Percentiles rank a stretch among this genome's conserved stretches.
These are phyloP conservation scores for Rhizopogon vesiculosus DNA, from an alignment of 768 basidiomycete genomes.

Conservation along the genomic window DNA sequence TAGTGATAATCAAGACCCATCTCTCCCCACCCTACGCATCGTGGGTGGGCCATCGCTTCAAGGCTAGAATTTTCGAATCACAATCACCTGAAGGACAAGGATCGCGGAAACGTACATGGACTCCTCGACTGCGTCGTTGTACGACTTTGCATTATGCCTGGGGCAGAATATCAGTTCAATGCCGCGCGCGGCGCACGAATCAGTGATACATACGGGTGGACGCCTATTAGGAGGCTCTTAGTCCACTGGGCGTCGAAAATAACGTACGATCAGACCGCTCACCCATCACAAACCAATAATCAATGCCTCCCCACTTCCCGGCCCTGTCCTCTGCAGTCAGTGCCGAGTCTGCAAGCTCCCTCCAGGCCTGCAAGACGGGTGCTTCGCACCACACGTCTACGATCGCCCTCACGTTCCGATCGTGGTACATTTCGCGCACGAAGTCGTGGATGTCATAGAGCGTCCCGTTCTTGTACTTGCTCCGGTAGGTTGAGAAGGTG, in stretches of 20 bases:
- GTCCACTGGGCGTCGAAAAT: background rate
- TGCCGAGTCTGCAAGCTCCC: constrained; percentile 70
- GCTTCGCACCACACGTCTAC: constrained; percentile 92
- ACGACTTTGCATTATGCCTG: constrained; percentile 70
- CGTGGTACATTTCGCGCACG: constrained; percentile 54
- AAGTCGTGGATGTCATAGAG: constrained; percentile 64
- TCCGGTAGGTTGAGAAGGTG: constrained; percentile 60
- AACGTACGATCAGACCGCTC: constrained; percentile 11
- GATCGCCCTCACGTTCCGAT: constrained; percentile 55
- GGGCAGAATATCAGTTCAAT: background rate
- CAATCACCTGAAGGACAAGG: background rate
- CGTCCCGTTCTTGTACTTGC: constrained; percentile 55
- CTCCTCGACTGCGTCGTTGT: constrained; percentile 62
- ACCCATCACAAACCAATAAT: constrained; percentile 87
- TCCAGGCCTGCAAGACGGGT: constrained; percentile 58
- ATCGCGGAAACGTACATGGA: constrained; percentile 48
- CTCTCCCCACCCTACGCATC: constrained; percentile 86
- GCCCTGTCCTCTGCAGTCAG: constrained; percentile 41
- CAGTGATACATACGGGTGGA: constrained; percentile 56
- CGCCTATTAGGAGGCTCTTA: constrained; percentile 38
- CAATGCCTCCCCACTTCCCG: constrained; percentile 58
- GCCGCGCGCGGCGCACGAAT: background rate
- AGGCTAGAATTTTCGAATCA: constrained; percentile 34
- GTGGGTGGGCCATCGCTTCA: constrained; percentile 73
- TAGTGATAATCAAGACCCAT: constrained; percentile 88